Evolutionary conservation across 352 stramenopile genomes (phyloP).

Genomic region (Pythium apleroticum): DNA sequence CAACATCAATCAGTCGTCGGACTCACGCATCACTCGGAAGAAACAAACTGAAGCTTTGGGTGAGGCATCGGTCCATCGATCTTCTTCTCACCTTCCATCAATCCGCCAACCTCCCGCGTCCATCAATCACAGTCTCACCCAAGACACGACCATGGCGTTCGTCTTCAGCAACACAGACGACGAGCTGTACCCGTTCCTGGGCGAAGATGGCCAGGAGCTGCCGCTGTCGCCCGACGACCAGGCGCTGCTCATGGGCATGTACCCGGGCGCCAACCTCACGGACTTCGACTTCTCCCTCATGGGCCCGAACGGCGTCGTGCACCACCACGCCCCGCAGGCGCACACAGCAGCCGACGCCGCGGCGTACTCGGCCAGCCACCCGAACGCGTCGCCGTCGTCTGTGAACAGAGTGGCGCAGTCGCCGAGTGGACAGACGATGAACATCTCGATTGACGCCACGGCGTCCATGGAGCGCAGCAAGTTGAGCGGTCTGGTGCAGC

Average conservation of each 20-base stretch:
- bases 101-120: neutral
- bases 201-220: conserved; percentile 30
- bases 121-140: neutral
- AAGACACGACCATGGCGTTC: conserved; percentile 37
- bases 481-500: conserved; percentile 32
- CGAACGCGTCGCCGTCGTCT: conserved; percentile 1
- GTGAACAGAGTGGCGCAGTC: conserved; percentile 5
- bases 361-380: neutral
- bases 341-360: conserved; percentile 13
- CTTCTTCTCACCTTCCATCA: neutral
- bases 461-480: conserved; percentile 29
- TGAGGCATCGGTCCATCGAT: neutral
- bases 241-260: conserved; percentile 58
- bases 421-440: conserved; percentile 16
- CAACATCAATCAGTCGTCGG: conserved; percentile 5
- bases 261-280: conserved; percentile 46
- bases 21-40: neutral
- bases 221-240: conserved; percentile 48
- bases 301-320: conserved; percentile 37
- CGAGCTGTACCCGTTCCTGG: conserved; percentile 64
- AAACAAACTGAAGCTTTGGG: neutral
- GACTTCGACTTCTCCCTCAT: conserved; percentile 69
- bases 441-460: conserved; percentile 18
- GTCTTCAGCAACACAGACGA: conserved; percentile 54
- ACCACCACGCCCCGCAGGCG: conserved; percentile 30